Evolutionary conservation across 805 yeast genomes (phyloP).

Genomic region (Kregervanrija fluxuum): DNA sequence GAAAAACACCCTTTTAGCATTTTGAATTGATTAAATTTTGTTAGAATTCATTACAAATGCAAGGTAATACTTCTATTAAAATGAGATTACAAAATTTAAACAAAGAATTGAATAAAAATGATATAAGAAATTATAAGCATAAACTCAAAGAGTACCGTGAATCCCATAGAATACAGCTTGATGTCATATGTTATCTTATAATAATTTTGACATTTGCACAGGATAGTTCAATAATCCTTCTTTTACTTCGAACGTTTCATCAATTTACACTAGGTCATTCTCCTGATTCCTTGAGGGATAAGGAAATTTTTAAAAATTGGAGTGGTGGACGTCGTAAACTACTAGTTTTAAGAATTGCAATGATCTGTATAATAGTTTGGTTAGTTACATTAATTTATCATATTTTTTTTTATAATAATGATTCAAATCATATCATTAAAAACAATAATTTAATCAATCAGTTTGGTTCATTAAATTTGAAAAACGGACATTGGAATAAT

Average conservation of each 20-base stretch:
- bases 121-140: slow-evolving; percentile 34
- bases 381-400: too few species aligned
- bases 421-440: too few species aligned
- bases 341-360: too few species aligned
- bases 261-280: slow-evolving; percentile 36
- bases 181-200: slow-evolving; percentile 30
- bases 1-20: too few species aligned
- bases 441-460: too few species aligned
- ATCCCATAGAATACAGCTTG: slow-evolving; percentile 29
- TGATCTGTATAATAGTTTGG: too few species aligned
- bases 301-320: too few species aligned
- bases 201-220: slow-evolving; percentile 33
- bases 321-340: too few species aligned
- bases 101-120: slow-evolving; percentile 34
- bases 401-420: too few species aligned
- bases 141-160: slow-evolving; percentile 34
- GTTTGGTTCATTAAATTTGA: slow-evolving; percentile 1
- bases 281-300: slow-evolving; percentile 24
- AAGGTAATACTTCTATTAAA: too few species aligned
- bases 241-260: slow-evolving; percentile 27
- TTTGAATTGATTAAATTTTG: too few species aligned
- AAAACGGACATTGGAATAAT: slow-evolving; percentile 4
- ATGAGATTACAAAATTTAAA: slow-evolving; percentile 1
- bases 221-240: slow-evolving; percentile 32
- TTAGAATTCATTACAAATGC: too few species aligned